Evolutionary conservation across 148 eudicot genomes (phyloP), one percentile per base, ranked within the genome.

Genomic region (Diospyros kaki): DNA sequence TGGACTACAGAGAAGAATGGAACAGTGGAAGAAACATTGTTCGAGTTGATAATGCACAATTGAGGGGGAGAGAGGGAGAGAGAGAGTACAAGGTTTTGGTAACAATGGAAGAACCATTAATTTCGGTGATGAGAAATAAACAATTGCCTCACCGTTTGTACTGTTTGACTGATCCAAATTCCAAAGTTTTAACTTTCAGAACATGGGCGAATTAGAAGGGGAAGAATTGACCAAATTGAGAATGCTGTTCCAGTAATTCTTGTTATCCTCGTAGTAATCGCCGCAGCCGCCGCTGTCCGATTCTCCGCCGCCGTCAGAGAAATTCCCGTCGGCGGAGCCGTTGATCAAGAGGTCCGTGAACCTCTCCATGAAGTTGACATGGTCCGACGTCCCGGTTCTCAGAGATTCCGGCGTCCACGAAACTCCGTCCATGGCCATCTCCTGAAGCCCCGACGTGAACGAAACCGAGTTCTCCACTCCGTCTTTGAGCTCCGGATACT

Each of bases 221-320:
- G 95, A 92, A 68, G 88, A 86, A 83, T 90, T 84, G 66, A 90
- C 93, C 80, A 91, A 43, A 75, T 94, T 82, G 76, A 94, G 96
- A 72, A 94, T 86, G 75, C 84, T 90, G 54, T 94, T 86, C 98
- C 97, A 92, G 43, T 94, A 90, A 61, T 84, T 87, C 87, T 94
- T 90, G 80, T 85, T 85, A 69, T 90, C 91, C 18, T 89, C 91
- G 46, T 52, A 81, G 63, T 77, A 76, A 45, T 80, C 85, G 13
- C 79, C 50, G 28, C 68, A 53, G 51, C 71, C 71, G 28, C 53
- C 71, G 10, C 71, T 5, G 10, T 68, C 45, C 1, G 58, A 68
- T 9, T 68, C 84, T 3, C 59, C 80, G 2, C 62, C 77, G 6
- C 72, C 86, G 4, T 77, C 73, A 0, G 77, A 58, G 43, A 54